Conservation (phyloP, 1,139 yeast species). For the Suhomyces taliae region DNA sequence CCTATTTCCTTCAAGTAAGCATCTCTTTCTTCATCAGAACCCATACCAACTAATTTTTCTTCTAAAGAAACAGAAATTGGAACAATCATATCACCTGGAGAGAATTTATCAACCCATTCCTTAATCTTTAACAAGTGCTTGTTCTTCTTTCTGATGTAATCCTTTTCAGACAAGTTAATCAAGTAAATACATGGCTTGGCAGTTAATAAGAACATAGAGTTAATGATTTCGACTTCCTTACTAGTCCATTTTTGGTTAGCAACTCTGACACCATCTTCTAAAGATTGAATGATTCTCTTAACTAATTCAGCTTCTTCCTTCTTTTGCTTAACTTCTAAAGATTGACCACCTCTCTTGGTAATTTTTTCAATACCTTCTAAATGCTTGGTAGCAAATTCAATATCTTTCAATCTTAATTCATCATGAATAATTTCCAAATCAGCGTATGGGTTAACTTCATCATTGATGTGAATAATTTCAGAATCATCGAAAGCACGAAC, state of each 20-base stretch:
- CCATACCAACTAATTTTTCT: slow-evolving; percentile 90
- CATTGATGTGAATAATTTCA: slow-evolving; percentile 96
- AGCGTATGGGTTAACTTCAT: slow-evolving; percentile 94
- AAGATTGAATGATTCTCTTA: slow-evolving; percentile 67
- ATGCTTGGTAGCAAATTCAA: slow-evolving; percentile 90
- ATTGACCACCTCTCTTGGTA: slow-evolving; percentile 93
- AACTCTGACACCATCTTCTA: slow-evolving; percentile 85
- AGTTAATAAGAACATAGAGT: slow-evolving; percentile 82
- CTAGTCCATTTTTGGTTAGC: slow-evolving; percentile 89
- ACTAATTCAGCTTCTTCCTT: slow-evolving; percentile 88
- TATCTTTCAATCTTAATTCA: slow-evolving; percentile 94
- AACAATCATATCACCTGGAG: slow-evolving; percentile 93
- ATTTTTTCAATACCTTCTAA: slow-evolving; percentile 84
- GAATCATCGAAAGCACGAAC: slow-evolving; percentile 98
- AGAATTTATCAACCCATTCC: slow-evolving; percentile 93
- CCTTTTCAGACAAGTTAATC: slow-evolving; percentile 91
- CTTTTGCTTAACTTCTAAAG: slow-evolving; percentile 91
- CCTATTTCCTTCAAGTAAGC: slow-evolving; percentile 88
- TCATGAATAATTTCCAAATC: slow-evolving; percentile 91
- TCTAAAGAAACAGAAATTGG: slow-evolving; percentile 93
- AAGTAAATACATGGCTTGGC: slow-evolving; percentile 96
- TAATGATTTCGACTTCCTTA: slow-evolving; percentile 87
- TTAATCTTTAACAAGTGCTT: slow-evolving; percentile 87
- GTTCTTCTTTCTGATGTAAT: slow-evolving; percentile 96
- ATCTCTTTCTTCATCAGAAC: slow-evolving; percentile 84